A percentile compares a stretch with the other conserved stretches of the same genome.
Conservation (phyloP, 2,329 filamentous ascomycete genomes). For the Fusarium oxysporum region DNA sequence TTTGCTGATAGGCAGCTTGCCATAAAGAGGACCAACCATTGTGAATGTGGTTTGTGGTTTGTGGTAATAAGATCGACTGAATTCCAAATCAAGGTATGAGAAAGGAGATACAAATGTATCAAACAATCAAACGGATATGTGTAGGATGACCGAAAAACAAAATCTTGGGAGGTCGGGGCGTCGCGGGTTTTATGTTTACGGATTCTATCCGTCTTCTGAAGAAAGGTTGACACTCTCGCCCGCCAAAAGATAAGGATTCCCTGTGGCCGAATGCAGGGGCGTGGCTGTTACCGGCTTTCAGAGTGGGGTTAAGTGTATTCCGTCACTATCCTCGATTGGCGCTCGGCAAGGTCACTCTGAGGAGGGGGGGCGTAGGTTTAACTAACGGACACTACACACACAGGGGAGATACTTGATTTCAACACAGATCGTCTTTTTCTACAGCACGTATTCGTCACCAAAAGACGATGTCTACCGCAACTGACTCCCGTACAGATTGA, state of each 20-base stretch:
- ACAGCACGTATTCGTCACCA: slow-evolving; percentile 2
- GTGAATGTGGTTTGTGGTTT: slow-evolving; percentile 10
- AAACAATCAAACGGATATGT: slow-evolving; percentile 34
- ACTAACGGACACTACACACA: slow-evolving; percentile 11
- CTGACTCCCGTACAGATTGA: neutral
- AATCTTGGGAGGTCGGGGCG: slow-evolving; percentile 33
- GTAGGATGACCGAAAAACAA: slow-evolving; percentile 38
- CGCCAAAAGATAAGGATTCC: slow-evolving; percentile 44
- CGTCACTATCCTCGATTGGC: slow-evolving; percentile 34
- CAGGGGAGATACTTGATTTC: slow-evolving; percentile 30
- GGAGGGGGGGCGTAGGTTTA: slow-evolving; percentile 19
- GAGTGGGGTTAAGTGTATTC: slow-evolving; percentile 20
- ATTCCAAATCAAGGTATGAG: slow-evolving; percentile 2
- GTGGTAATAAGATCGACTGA: neutral
- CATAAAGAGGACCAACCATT: slow-evolving; percentile 33
- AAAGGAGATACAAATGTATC: slow-evolving; percentile 38
- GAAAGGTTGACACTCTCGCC: slow-evolving; percentile 31
- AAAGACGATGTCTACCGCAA: neutral
- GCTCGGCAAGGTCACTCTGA: slow-evolving; percentile 5
- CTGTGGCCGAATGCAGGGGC: slow-evolving; percentile 46
- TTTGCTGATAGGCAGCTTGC: too few species aligned
- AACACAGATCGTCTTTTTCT: neutral
- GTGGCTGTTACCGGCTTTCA: slow-evolving; percentile 44
- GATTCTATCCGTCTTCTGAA: slow-evolving; percentile 33
- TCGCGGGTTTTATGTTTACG: slow-evolving; percentile 46